These are phyloP conservation scores for Dendrocalamus latiflorus DNA, from an alignment of 202 grass and related monocot genomes.

Conservation along the genomic window DNA sequence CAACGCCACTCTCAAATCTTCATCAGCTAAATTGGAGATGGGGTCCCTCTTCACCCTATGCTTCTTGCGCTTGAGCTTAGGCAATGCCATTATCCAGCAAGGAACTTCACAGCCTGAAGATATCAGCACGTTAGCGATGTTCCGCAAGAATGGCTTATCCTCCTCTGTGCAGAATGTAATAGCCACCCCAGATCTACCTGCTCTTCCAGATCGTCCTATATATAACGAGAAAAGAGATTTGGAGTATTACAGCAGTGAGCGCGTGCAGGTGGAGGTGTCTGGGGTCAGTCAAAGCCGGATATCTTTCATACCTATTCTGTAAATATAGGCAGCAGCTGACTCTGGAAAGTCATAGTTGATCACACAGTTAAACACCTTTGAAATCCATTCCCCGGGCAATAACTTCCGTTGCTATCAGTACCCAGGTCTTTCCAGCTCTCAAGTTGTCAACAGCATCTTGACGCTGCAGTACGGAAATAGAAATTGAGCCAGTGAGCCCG, in stretches of 20 bases:
- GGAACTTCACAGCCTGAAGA: constrained; percentile 90
- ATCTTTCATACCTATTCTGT: constrained; percentile 69
- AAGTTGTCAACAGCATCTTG: constrained; percentile 95
- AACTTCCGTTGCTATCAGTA: constrained; percentile 91
- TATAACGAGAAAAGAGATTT: not conserved
- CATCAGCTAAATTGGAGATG: too few species aligned
- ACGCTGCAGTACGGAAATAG: constrained; percentile 46
- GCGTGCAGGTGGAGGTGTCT: not conserved
- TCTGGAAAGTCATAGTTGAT: constrained; percentile 97
- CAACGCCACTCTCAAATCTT: too few species aligned
- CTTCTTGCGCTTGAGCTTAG: constrained; percentile 69
- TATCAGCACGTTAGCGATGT: constrained; percentile 78
- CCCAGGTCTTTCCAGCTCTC: constrained; percentile 83
- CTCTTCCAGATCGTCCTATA: constrained; percentile 77
- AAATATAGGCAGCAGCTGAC: constrained; percentile 82
- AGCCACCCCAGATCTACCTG: constrained; percentile 73
- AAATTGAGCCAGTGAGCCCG: not conserved
- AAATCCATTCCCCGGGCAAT: constrained; percentile 94
- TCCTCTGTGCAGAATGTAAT: constrained; percentile 90
- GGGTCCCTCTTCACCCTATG: constrained; percentile 64
- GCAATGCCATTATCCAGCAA: constrained; percentile 73
- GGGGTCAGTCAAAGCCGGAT: not conserved
- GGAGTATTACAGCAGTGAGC: too few species aligned
- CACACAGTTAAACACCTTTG: constrained; percentile 82
- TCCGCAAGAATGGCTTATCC: constrained; percentile 82